These are phyloP conservation scores for Dactylellina haptotyla DNA, from an alignment of 2,329 filamentous ascomycete species.

Conservation along the genomic window DNA sequence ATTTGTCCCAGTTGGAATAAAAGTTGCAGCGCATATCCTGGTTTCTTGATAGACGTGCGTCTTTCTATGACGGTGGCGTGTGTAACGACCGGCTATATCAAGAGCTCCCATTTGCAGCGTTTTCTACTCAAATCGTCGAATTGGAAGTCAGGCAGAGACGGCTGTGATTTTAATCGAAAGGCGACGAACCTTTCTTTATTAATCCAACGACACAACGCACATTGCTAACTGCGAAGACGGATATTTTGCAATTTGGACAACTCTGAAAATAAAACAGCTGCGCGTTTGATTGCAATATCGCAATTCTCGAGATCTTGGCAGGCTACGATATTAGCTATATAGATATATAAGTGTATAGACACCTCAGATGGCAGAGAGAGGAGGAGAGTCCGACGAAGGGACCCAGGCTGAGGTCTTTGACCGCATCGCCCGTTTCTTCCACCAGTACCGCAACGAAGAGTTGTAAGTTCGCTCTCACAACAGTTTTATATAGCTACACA, in stretches of 20 bases:
- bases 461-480: conserved; percentile 22
- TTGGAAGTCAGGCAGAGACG: no score
- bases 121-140: no score
- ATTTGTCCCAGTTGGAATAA: conserved; percentile 33
- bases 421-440: conserved; percentile 35
- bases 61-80: no score
- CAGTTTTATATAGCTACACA: no score
- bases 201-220: conserved; percentile 2
- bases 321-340: no score
- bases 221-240: background rate
- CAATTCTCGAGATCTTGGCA: background rate
- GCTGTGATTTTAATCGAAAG: no score
- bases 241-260: conserved; percentile 16
- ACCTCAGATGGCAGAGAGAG: conserved; percentile 22
- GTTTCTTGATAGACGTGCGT: no score
- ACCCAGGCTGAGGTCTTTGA: conserved; percentile 26
- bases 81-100: no score
- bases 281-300: background rate
- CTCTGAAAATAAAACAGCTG: conserved; percentile 37
- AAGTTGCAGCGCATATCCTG: background rate
- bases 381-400: conserved; percentile 19
- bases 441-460: conserved; percentile 4
- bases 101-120: no score
- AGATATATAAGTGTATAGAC: background rate
- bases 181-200: no score